phyloP scores from a whole-genome alignment of 2,329 filamentous ascomycete species.

The Colletotrichum ledebouriae region DNA sequence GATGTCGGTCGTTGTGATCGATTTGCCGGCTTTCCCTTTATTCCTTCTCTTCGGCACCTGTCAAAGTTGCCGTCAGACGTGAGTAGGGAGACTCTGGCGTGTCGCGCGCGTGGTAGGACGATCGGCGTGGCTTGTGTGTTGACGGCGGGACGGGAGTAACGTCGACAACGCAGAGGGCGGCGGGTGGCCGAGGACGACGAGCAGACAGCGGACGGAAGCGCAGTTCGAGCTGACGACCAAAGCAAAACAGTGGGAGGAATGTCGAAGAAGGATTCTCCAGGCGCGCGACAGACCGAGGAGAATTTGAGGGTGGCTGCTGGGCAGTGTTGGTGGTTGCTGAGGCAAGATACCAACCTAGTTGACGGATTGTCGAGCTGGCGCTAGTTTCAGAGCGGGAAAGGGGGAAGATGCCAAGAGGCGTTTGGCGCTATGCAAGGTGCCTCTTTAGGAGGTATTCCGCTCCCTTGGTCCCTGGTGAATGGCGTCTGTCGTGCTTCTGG shows the following conservation, averaged over 20 bases:
- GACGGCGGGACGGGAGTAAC: constrained; percentile 14
- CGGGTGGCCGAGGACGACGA: constrained; percentile 1
- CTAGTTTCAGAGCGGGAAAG: constrained; percentile 26
- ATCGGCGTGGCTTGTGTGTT: constrained; percentile 7
- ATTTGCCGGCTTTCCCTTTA: background rate
- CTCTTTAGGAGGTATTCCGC: background rate
- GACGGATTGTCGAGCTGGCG: constrained; percentile 8
- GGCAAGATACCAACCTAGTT: background rate
- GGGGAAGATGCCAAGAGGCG: constrained; percentile 12
- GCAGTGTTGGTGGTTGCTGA: background rate
- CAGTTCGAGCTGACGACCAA: background rate
- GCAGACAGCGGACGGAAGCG: background rate
- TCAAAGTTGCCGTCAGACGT: constrained; percentile 1
- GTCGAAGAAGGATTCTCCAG: background rate
- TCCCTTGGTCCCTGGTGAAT: background rate
- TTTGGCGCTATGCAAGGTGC: constrained; percentile 8
- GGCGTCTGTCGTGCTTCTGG: background rate
- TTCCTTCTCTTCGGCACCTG: background rate
- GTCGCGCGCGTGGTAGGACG: background rate
- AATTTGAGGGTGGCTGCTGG: constrained; percentile 13
- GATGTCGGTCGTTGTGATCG: background rate
- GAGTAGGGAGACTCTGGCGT: background rate
- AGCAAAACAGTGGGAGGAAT: constrained; percentile 9
- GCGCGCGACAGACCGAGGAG: background rate
- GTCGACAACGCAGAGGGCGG: constrained; percentile 15